Conservation (phyloP, 1,284 basidiomycete genomes). For the Leccinum fallax region DNA sequence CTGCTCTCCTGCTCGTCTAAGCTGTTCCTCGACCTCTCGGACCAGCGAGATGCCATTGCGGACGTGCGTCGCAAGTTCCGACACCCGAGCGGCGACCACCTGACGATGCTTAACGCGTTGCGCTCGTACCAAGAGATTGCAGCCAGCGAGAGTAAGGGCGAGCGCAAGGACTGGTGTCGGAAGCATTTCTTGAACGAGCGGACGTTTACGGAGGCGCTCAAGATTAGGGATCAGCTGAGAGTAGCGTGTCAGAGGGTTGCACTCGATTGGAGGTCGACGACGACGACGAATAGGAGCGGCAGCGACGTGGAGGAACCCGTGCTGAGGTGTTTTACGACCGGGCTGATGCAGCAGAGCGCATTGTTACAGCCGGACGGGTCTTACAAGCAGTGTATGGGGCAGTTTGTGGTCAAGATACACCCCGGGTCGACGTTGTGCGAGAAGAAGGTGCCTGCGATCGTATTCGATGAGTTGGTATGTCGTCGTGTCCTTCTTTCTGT, state of each 20-base stretch:
- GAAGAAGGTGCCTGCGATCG: constrained; percentile 80
- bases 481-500: background rate
- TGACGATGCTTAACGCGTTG: constrained; percentile 85
- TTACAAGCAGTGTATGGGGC: constrained; percentile 83
- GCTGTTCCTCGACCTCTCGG: constrained; percentile 71
- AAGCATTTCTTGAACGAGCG: constrained; percentile 86
- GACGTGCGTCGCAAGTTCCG: constrained; percentile 78
- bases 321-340: constrained; percentile 56
- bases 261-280: constrained; percentile 64
- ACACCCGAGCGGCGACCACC: constrained; percentile 86
- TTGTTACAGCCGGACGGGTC: constrained; percentile 80
- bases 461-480: constrained; percentile 90
- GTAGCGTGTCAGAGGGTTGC: constrained; percentile 63
- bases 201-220: constrained; percentile 80
- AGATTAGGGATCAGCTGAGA: constrained; percentile 82
- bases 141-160: constrained; percentile 46
- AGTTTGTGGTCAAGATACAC: constrained; percentile 87
- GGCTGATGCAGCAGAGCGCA: constrained; percentile 82
- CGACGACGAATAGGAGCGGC: constrained; percentile 18
- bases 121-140: constrained; percentile 75
- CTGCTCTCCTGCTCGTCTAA: constrained; percentile 76
- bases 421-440: constrained; percentile 80
- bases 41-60: constrained; percentile 70
- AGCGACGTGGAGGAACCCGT: constrained; percentile 54
- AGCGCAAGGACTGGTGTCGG: constrained; percentile 76